Base-by-base conservation (phyloP, 169 alveolate genomes). In the Toxoplasma gondii region DNA sequence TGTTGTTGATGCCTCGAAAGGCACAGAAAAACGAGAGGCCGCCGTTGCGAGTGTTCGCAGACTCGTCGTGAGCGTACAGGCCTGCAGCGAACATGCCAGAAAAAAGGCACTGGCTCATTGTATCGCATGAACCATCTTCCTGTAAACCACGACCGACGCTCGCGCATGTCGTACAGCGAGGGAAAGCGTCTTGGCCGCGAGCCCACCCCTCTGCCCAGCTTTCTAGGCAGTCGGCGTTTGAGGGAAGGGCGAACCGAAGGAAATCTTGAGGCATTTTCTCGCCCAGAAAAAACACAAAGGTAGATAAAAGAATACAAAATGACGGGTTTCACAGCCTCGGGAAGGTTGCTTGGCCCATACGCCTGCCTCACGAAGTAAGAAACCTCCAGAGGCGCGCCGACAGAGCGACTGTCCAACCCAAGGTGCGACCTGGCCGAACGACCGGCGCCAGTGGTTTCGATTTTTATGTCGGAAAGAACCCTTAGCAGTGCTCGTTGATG, bases 191-290 rank as follows among this genome's bases (percentile, higher is more conserved):
- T 12, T 64, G 1, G 7, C 34, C 34, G 1, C 74, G 34, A 64
- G 7, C 34, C 31, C 74, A 64, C 22, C n/a, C 24, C 22, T 64
- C 74, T 36, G 49, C n/a, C 86, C 86, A 78, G 43, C 39, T 38
- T 38, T 78, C 86, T 10, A 78, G 86, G 45, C 86, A 78, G 86
- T 78, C 86, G 29, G n/a, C 86, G n/a, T 78, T 78, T 19, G 45
- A 78, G 29, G 86, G 86, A 27, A 64, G 74, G 34, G 74, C 1
- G 22, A 64, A 64, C 74, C 31, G 4, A 36, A 82, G 90, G 90
- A 5, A 49, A 22, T 22, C 36, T 4, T 22, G 41, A 44, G 44
- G 29, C 44, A 39, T 29, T 36, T 36, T 39, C 41, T 17, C 29
- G 58, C 10, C 17, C 69, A 82, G 36, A 36, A 82, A 31, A 12